Base-by-base conservation (phyloP, 2,329 filamentous ascomycete species). In the Nigrospora sphaerica region DNA sequence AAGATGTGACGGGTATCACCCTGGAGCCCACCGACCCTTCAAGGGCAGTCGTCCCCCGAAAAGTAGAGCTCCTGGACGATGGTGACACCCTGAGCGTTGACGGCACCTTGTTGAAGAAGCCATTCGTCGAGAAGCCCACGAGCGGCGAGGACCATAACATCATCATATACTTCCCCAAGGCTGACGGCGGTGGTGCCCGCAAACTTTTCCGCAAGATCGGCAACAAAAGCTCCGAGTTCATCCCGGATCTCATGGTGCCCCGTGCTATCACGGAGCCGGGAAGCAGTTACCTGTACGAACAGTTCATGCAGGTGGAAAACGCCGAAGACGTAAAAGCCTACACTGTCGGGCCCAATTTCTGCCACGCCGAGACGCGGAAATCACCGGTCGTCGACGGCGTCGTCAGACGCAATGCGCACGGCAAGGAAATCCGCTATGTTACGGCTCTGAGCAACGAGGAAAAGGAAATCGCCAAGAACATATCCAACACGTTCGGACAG, bases 101-200 rank as follows among this genome's bases (percentile, higher is more conserved):
- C 62, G 93, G 92, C 12, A 75, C 79, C 36, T 66, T 83, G 4
- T 76, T 98, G 39, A 85, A 78, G 56, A 98, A 98, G 62, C 93
- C 93, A 0, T 98, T 98, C 61, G 93, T 98, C 34, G 93, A 98
- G 63, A 98, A 98, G 65, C 93, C 93, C 0, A 91, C 90, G n/a
- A 96, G 88, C 60, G 93, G 93, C 32, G 93, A 98, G 67, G 92
- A 98, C 60, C 93, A 98, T 70, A 98, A 98, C 63, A 95, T 98
- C 57, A 86, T 95, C 67, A 96, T 98, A 46, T 98, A 97, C 69
- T 97, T 95, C 60, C 88, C 92, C 18, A 86, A 84, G 51, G 86
- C 88, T 37, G 80, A 87, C 41, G 90, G 91, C 4, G 91, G 92
- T 41, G 93, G 93, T 49, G 95, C 90, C 23, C 80, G 95, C 48